Evolutionary conservation across 139 green algal genomes (phyloP), one percentile per base, ranked within the genome.

Genomic region (Tetradesmus lagerheimii): DNA sequence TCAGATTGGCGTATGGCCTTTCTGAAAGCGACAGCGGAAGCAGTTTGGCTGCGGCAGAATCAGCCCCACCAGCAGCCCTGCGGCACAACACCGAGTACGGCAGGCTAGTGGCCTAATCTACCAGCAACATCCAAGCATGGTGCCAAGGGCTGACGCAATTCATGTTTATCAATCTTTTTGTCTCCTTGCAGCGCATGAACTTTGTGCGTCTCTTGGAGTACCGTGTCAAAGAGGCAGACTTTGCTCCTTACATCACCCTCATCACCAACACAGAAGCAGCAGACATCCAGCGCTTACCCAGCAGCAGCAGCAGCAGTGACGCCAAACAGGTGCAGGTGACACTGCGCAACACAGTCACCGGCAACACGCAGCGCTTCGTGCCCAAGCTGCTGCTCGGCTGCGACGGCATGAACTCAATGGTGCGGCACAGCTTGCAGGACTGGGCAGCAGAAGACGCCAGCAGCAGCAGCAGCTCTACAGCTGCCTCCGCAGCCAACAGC

Each of bases 371-470:
- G 27, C 14, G 23, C 25, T 67, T 91, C 6, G 12, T 35, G 31
- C 80, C 88, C 0, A 39, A 74, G 80, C 80, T 91, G 67, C 43
- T 91, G 66, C 20, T 91, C 18, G 88, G 88, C 29, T 88, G 80
- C 71, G 88, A 91, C 25, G 88, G 88, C 31, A 87, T 88, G 50
- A 86, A 75, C 41, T 89, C 80, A 0, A 0, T 87, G 4, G 80
- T 91, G 31, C 43, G 88, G 12, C 38, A 18, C 6, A 86, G 62
- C 6, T 31, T 91, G 27, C 43, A 88, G 43, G 35, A 9, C 5
- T 91, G 88, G 88, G 66, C 80, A 20, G 39, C 38, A 29, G 88
- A 31, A 12, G 38, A 80, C 3, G n/a, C 16, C 20, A 34, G 16
- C 3, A 9, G 31, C 50, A 80, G 35, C 50, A 75, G 41, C 67